These are phyloP conservation scores for Guillardia theta DNA, from an alignment of 78 protist genomes.

Conservation along the genomic window DNA sequence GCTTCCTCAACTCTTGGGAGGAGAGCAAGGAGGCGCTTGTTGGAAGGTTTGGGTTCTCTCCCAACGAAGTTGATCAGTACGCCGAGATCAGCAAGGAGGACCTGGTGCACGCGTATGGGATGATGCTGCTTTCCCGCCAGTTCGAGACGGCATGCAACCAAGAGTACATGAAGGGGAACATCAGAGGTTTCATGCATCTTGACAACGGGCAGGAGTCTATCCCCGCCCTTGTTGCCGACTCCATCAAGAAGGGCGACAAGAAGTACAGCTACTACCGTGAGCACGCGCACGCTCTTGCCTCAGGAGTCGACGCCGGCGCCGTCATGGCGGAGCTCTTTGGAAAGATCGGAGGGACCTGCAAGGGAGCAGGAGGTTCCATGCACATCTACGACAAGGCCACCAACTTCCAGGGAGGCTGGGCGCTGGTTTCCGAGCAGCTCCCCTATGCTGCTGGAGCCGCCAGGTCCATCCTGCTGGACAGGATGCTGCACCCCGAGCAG, in stretches of 20 bases:
- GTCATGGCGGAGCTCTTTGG: slow-evolving; percentile 47
- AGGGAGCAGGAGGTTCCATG: slow-evolving; percentile 52
- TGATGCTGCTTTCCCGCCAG: slow-evolving; percentile 53
- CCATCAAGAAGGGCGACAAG: slow-evolving; percentile 48
- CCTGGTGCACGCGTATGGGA: not conserved
- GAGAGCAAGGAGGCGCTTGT: not conserved
- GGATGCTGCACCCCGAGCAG: not conserved
- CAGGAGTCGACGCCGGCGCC: slow-evolving; percentile 31
- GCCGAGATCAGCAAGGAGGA: not conserved
- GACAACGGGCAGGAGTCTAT: slow-evolving; percentile 55
- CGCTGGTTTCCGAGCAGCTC: slow-evolving; percentile 54
- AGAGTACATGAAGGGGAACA: slow-evolving; percentile 26
- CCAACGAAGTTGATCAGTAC: not conserved
- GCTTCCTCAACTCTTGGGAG: not conserved
- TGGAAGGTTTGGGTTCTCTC: not conserved
- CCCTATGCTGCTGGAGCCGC: slow-evolving; percentile 47
- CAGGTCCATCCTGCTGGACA: slow-evolving; percentile 47
- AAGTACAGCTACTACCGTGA: slow-evolving; percentile 44
- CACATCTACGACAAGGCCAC: slow-evolving; percentile 52
- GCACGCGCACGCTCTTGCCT: slow-evolving; percentile 53
- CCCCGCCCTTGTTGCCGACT: slow-evolving; percentile 34
- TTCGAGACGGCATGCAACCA: slow-evolving; percentile 56
- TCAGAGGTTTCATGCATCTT: slow-evolving; percentile 52
- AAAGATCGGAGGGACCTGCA: slow-evolving; percentile 46
- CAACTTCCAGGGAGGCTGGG: slow-evolving; percentile 58